phyloP scores from a whole-genome alignment of 352 stramenopile species.

The Pythium oligandrum region DNA sequence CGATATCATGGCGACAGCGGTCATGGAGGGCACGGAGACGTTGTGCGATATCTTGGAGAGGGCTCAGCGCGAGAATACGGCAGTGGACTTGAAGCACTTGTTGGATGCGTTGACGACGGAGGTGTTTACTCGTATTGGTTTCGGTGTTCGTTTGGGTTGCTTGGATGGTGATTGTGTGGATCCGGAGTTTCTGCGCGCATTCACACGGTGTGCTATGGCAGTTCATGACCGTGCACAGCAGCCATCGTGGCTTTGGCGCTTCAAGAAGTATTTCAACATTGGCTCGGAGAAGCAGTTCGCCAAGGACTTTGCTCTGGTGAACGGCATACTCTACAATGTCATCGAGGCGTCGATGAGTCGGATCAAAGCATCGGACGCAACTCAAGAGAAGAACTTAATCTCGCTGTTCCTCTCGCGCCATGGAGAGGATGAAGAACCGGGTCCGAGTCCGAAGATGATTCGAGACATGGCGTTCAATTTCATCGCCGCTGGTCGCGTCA shows the following conservation, averaged over 20 bases:
- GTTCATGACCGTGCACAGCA: conserved; percentile 21
- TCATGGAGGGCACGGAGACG: conserved; percentile 32
- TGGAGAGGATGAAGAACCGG: conserved; percentile 3
- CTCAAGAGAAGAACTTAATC: conserved; percentile 30
- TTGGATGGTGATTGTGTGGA: conserved; percentile 28
- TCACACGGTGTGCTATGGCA: conserved; percentile 16
- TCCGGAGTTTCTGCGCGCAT: conserved; percentile 22
- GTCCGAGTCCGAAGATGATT: conserved; percentile 26
- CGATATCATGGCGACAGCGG: conserved; percentile 44
- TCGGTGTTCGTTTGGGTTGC: conserved; percentile 53
- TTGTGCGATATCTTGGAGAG: conserved; percentile 28
- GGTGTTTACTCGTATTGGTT: conserved; percentile 70
- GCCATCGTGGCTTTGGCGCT: conserved; percentile 20
- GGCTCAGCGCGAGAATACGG: conserved; percentile 5
- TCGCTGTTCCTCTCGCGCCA: conserved; percentile 32
- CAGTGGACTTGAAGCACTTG: conserved; percentile 43
- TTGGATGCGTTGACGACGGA: conserved; percentile 62
- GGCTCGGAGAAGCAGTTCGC: conserved; percentile 21
- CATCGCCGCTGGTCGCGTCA: conserved; percentile 70
- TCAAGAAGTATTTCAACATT: conserved; percentile 20
- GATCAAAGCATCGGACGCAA: not conserved
- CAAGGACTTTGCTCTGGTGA: conserved; percentile 20
- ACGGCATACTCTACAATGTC: conserved; percentile 21
- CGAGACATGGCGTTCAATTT: conserved; percentile 76
- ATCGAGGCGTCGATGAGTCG: conserved; percentile 19